Evolutionary conservation across 495 filamentous ascomycete species (phyloP).

Genomic region (Penicillium silybi): DNA sequence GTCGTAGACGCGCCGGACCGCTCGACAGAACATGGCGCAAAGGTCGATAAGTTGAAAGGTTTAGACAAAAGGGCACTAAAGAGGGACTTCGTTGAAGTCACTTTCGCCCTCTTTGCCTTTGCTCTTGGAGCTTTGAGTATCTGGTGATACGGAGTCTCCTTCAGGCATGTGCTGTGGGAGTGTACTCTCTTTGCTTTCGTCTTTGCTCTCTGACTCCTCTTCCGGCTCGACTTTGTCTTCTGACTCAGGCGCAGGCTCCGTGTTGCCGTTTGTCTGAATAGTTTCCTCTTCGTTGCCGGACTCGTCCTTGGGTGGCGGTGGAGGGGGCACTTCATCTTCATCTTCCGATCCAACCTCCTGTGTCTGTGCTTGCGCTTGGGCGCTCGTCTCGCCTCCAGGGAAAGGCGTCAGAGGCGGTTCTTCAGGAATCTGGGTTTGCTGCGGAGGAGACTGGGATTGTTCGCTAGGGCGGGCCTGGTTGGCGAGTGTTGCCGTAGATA

Average conservation of each 20-base stretch:
- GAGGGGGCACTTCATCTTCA: slow-evolving; percentile 23
- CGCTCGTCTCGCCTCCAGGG: slow-evolving; percentile 35
- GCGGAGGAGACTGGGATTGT: slow-evolving; percentile 14
- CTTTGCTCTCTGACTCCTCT: slow-evolving; percentile 3
- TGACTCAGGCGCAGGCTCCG: slow-evolving; percentile 1
- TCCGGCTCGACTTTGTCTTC: slow-evolving; percentile 2
- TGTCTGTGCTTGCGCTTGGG: slow-evolving; percentile 27
- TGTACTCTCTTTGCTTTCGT: slow-evolving; percentile 15
- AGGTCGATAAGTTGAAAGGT: not conserved
- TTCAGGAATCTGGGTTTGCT: not conserved
- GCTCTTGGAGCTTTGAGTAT: slow-evolving; percentile 15
- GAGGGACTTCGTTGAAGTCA: slow-evolving; percentile 42
- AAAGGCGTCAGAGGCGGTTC: slow-evolving; percentile 44
- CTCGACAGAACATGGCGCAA: not conserved
- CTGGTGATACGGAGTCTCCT: slow-evolving; percentile 15
- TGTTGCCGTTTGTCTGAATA: slow-evolving; percentile 21
- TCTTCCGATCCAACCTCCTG: slow-evolving; percentile 30
- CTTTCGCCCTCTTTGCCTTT: slow-evolving; percentile 36
- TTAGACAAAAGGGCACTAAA: slow-evolving; percentile 19
- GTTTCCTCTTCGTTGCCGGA: slow-evolving; percentile 11
- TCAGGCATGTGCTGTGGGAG: slow-evolving; percentile 25
- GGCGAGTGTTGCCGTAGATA: slow-evolving; percentile 22
- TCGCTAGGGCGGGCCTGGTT: slow-evolving; percentile 24
- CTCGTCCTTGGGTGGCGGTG: slow-evolving; percentile 39
- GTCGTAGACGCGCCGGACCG: slow-evolving; percentile 12